Conservation (phyloP, 2,329 filamentous ascomycete species). For the Rhynchosporium secalis region DNA sequence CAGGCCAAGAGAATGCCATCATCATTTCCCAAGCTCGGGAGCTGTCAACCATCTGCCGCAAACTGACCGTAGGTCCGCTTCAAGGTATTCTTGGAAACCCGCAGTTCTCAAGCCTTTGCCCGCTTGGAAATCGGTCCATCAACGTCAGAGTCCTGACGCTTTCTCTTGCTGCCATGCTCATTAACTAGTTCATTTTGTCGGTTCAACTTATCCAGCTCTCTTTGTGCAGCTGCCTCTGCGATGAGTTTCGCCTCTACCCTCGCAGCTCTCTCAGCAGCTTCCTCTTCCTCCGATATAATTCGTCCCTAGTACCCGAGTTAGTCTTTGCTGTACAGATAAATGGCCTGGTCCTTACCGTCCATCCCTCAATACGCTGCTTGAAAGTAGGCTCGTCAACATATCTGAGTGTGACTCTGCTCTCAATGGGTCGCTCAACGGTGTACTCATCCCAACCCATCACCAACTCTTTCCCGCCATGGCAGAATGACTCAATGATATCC, state of each 20-base stretch:
- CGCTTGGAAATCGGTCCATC: too few relatives aligned
- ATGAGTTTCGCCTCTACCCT: background rate
- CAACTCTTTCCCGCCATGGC: constrained; percentile 1
- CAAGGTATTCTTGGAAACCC: too few relatives aligned
- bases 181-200: background rate
- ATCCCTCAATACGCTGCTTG: background rate
- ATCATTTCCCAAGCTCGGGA: background rate
- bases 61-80: background rate
- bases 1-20: background rate
- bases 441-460: constrained; percentile 9
- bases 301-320: background rate
- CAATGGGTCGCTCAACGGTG: background rate
- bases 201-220: background rate
- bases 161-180: background rate
- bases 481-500: background rate
- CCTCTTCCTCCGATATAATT: constrained; percentile 10
- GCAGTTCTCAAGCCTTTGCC: too few relatives aligned
- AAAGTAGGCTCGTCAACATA: background rate
- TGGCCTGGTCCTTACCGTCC: background rate
- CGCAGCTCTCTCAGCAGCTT: background rate
- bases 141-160: too few relatives aligned
- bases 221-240: background rate
- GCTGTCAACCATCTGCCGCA: background rate
- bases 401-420: background rate
- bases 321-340: background rate